Evolutionary conservation across 768 basidiomycete species (phyloP), one percentile per base, ranked within the genome.

Genomic region (Xanthoconium purpureum): DNA sequence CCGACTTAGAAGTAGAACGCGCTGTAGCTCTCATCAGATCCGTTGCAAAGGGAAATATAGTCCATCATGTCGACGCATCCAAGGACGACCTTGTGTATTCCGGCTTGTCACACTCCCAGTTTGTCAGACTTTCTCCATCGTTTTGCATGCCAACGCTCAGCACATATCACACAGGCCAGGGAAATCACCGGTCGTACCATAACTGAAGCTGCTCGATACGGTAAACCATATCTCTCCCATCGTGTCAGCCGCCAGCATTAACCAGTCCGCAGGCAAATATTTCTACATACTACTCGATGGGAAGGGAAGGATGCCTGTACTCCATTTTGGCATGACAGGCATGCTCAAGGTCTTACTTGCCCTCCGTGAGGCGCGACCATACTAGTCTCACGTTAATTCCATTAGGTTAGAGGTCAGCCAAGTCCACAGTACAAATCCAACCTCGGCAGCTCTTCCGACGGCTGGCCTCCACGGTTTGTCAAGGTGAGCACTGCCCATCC

Each of bases 251-350:
- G 5, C 18, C 35, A 7, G 13, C 20, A 44, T 47, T 45, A 46
- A n/a, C 29, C 17, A 35, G 18, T 51, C 38, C 47, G 15, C 28
- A 84, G 83, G 85, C 50, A 83, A 88, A 68, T 74, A 80, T n/a
- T 84, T 87, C 57, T 92, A 86, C 62, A 67, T 91, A 12, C 77
- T 79, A 43, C 76, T 91, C 3, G 78, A 81, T 32, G 87, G 87
- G 8, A 56, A 73, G 14, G 88, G 87, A 0, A 76, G 75, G 63
- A 67, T 81, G 59, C 89, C 89, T 5, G 84, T 91, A 3, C 71
- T 91, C 47, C 89, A 91, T 66, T 89, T 91, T 61, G 90, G 89
- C 3, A 92, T 91, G 90, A 91, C 89, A 2, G 89, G 89, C n/a
- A 87, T 84, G 82, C 74, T 91, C 35, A 84, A 87, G 73, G 86